phyloP scores from a whole-genome alignment of 352 stramenopile genomes.

The Phytopythium oedochilum region DNA sequence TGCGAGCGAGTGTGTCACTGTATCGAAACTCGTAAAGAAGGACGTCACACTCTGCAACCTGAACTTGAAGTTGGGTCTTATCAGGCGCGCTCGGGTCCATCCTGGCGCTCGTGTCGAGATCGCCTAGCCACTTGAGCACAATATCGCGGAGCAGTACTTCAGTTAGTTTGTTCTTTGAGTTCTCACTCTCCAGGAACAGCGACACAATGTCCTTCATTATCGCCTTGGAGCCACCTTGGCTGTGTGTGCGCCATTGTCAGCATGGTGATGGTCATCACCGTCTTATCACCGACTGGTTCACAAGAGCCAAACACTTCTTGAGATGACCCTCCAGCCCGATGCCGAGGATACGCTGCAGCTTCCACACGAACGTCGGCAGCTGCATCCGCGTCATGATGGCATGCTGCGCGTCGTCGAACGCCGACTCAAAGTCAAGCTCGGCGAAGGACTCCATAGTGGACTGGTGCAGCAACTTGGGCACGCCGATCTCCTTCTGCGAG shows the following conservation, averaged over 20 bases:
- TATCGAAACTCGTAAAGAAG: no score
- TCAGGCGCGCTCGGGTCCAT: constrained; percentile 17
- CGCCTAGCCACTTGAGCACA: constrained; percentile 60
- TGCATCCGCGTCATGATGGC: constrained; percentile 9
- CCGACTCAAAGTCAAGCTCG: constrained; percentile 26
- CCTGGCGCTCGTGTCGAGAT: constrained; percentile 57
- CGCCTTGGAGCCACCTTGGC: constrained; percentile 1
- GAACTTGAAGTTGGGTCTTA: constrained; percentile 40
- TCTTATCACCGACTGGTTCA: constrained; percentile 13
- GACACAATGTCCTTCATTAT: constrained; percentile 9
- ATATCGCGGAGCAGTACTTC: constrained; percentile 47
- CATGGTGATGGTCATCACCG: constrained; percentile 14
- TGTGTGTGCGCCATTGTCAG: constrained; percentile 11
- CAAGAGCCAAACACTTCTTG: constrained; percentile 12
- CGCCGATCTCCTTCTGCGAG: constrained; percentile 13
- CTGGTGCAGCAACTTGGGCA: constrained; percentile 13
- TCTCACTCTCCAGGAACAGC: constrained; percentile 13
- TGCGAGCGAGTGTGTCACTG: neutral
- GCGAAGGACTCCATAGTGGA: constrained; percentile 29
- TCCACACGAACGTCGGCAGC: constrained; percentile 20
- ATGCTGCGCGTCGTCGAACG: constrained; percentile 16
- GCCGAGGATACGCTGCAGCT: constrained; percentile 22
- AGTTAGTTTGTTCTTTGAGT: constrained; percentile 12
- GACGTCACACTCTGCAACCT: no score
- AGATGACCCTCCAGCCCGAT: constrained; percentile 26